phyloP scores from a whole-genome alignment of 1,284 basidiomycete genomes.

The Dichomitus squalens region DNA sequence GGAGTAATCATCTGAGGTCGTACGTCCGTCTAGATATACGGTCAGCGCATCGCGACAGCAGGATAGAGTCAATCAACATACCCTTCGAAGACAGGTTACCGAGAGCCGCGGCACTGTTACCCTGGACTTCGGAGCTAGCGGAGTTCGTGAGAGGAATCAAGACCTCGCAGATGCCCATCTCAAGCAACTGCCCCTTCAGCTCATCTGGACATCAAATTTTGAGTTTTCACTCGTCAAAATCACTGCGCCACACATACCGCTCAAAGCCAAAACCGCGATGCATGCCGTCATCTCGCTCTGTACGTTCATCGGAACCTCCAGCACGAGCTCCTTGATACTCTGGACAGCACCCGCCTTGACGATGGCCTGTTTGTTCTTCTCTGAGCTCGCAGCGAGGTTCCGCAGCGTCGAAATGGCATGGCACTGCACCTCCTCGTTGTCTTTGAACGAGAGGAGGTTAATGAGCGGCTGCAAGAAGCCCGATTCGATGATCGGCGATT shows the following conservation, averaged over 20 bases:
- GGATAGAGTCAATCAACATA: slow-evolving; percentile 33
- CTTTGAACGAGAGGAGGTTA: slow-evolving; percentile 95
- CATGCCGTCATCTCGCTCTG: slow-evolving; percentile 99
- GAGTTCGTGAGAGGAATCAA: slow-evolving; percentile 97
- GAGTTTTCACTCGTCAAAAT: slow-evolving; percentile 1
- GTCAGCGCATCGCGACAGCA: slow-evolving; percentile 2
- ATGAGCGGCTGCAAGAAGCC: slow-evolving; percentile 97
- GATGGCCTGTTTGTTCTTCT: slow-evolving; percentile 98
- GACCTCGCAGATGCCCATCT: slow-evolving; percentile 99
- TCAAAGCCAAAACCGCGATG: slow-evolving; percentile 91
- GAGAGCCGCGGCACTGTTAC: slow-evolving; percentile 96
- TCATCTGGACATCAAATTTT: slow-evolving; percentile 63
- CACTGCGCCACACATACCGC: slow-evolving; percentile 57
- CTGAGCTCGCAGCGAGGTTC: slow-evolving; percentile 95
- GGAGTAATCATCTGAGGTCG: slow-evolving; percentile 91
- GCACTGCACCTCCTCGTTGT: slow-evolving; percentile 99
- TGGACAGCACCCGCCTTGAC: slow-evolving; percentile 99
- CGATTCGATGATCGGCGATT: slow-evolving; percentile 98
- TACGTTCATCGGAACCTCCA: slow-evolving; percentile 94
- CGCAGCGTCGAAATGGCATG: slow-evolving; percentile 99
- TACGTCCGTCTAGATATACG: slow-evolving; percentile 68
- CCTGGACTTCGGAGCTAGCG: slow-evolving; percentile 96
- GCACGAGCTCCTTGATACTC: slow-evolving; percentile 95
- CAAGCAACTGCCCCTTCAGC: slow-evolving; percentile 91
- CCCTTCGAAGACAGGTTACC: slow-evolving; percentile 98